Percentiles rank a stretch among this genome's conserved stretches.
Conservation (phyloP, 805 yeast species). For the Candida glaebosa region DNA sequence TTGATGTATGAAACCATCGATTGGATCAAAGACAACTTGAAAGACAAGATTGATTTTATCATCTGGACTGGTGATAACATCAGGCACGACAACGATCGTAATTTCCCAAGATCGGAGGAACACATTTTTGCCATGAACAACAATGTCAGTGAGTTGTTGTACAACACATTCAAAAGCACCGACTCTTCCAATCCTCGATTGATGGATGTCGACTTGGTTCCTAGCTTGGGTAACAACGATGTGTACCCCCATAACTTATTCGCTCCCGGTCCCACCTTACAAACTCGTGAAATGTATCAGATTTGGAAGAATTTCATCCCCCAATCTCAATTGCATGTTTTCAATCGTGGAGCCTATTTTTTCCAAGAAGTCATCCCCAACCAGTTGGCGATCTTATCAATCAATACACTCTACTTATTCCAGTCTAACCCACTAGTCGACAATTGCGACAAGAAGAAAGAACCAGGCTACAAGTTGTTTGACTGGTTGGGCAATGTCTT, state of each 20-base stretch:
- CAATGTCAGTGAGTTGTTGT: conserved; percentile 50
- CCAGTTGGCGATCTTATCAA: conserved; percentile 71
- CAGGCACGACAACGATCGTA: conserved; percentile 79
- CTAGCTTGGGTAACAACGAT: conserved; percentile 82
- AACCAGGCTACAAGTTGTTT: conserved; percentile 77
- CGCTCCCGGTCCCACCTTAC: conserved; percentile 85
- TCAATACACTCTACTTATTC: conserved; percentile 73
- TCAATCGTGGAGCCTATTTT: conserved; percentile 71
- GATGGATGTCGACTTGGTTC: conserved; percentile 50
- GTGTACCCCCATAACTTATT: conserved; percentile 86
- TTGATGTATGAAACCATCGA: conserved; percentile 59
- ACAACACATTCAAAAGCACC: conserved; percentile 48
- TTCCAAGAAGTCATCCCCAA: conserved; percentile 77
- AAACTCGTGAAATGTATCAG: conserved; percentile 70
- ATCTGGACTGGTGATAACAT: conserved; percentile 92
- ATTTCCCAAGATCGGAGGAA: conserved; percentile 66
- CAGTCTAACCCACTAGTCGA: conserved; percentile 80
- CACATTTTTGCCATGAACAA: conserved; percentile 70
- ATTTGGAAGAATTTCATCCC: conserved; percentile 78
- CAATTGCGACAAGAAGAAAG: conserved; percentile 64
- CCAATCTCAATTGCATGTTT: conserved; percentile 69
- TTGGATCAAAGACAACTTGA: conserved; percentile 64
- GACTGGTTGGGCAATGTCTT: conserved; percentile 76
- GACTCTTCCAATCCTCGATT: conserved; percentile 43
- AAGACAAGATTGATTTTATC: conserved; percentile 78